Evolutionary conservation across 495 filamentous ascomycete species (phyloP).

Genomic region (Zalerion maritima): DNA sequence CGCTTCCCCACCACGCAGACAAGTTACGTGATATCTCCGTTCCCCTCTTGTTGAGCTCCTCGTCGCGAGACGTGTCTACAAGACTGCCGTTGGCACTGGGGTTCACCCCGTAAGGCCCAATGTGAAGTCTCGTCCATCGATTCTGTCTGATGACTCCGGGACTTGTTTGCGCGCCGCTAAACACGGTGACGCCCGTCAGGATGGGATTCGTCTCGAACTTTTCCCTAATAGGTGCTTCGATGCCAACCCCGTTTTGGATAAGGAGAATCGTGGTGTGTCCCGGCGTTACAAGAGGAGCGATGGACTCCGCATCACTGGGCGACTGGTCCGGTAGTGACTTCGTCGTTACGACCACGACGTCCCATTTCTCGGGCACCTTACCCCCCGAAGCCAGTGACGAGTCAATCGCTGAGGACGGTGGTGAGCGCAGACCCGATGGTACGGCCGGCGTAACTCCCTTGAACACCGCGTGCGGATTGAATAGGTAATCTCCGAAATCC

Average conservation of each 20-base stretch:
- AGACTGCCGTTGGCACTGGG: conserved; percentile 15
- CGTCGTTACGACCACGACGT: conserved; percentile 45
- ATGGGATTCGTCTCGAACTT: conserved; percentile 40
- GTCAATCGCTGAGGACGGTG: conserved; percentile 4
- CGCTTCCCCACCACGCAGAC: conserved; percentile 14
- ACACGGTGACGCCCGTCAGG: conserved; percentile 44
- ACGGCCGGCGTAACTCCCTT: conserved; percentile 23
- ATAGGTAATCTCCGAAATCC: conserved; percentile 38
- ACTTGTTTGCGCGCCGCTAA: conserved; percentile 35
- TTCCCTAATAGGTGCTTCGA: conserved; percentile 45
- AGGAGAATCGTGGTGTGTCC: conserved; percentile 40
- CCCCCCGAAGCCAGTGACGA: conserved; percentile 2
- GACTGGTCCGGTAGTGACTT: conserved; percentile 41
- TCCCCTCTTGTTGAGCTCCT: conserved; percentile 18
- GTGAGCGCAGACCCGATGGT: conserved; percentile 12
- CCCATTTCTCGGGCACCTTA: conserved; percentile 25
- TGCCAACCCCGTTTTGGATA: conserved; percentile 58
- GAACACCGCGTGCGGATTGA: conserved; percentile 33
- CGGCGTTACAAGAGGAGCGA: conserved; percentile 37
- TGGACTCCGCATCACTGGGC: conserved; percentile 25
- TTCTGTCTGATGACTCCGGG: conserved; percentile 41
- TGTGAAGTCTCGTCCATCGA: conserved; percentile 44
- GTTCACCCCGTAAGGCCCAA: conserved; percentile 36
- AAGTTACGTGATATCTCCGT: conserved; percentile 13
- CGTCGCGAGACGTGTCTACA: conserved; percentile 7